Base-by-base conservation (phyloP, 257 asterid species). In the Dorcoceras hygrometricum region DNA sequence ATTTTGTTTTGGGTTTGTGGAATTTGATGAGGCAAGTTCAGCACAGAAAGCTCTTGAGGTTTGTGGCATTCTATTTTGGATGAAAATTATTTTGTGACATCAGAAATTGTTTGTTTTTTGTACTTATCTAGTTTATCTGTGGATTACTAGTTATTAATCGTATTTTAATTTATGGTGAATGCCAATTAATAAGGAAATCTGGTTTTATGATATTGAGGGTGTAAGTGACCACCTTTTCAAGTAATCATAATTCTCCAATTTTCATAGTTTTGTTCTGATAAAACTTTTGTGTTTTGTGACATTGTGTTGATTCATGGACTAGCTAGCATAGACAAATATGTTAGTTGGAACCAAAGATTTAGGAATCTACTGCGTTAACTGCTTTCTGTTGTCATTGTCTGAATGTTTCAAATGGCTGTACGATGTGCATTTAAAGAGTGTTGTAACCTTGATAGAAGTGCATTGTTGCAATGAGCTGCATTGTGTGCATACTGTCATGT, bases 1-100 rank as follows among this genome's bases (percentile, higher is more conserved):
- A 26, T 86, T 82, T 66, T 79, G 84, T 72, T 88, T 86, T 80
- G 96, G 91, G 56, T 89, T 89, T 72, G 96, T 89, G 78, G 95
- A 89, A 68, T 89, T 84, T 73, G 96, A 89, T 73, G 89, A 79
- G 23, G 90, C 85, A 62, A 75, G 70, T 53, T 81, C 89, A 57
- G 84, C 81, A 62, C 87, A 86, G 60, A 78, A 84, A 73, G 96
- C 96, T 51, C 74, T 89, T 27, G 88, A 86, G 95, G 96, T 86
- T 82, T 72, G 83, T 60, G 53, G 32, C 2, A n/a, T 39, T 67
- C 65, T 12, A 16, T 68, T 58, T 46, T 25, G 53, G 53, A 43
- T 12, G 53, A 50, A 18, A 60, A 22, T 20, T 53, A 58, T 23
- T 66, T 48, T 23, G 29, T 31, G 4, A 43, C 20, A 43, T 43